Evolutionary conservation across 2,329 filamentous ascomycete genomes (phyloP).

Genomic region (Dothistroma septosporum): DNA sequence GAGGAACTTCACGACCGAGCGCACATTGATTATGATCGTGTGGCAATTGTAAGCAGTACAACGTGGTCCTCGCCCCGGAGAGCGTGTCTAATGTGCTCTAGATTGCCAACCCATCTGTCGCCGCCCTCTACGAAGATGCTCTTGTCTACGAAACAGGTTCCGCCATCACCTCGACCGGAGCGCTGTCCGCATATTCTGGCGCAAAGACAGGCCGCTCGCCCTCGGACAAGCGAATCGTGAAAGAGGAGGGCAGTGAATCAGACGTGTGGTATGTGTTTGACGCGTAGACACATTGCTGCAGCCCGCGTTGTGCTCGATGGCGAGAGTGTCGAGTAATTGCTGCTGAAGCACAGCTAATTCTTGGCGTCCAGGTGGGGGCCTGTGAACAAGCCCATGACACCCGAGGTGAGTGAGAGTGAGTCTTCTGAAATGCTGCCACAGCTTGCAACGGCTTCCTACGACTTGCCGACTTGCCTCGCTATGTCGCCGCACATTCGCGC

Average conservation of each 20-base stretch:
- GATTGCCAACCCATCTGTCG: conserved; percentile 88
- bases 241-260: conserved; percentile 82
- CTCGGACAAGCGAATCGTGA: conserved; percentile 94
- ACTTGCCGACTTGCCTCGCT: background rate
- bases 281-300: background rate
- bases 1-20: conserved; percentile 96
- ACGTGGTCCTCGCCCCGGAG: conserved; percentile 30
- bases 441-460: background rate
- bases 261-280: conserved; percentile 64
- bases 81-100: conserved; percentile 31
- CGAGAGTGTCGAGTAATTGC: background rate
- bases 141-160: conserved; percentile 96
- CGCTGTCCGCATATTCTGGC: conserved; percentile 94
- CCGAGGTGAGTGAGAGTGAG: conserved; percentile 68
- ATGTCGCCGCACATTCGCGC: background rate
- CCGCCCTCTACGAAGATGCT: conserved; percentile 97
- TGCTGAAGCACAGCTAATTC: background rate
- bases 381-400: conserved; percentile 97
- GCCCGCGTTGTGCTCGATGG: background rate
- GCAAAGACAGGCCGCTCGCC: conserved; percentile 97
- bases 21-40: conserved; percentile 98
- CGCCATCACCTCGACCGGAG: conserved; percentile 92
- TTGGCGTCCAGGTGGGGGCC: conserved; percentile 65
- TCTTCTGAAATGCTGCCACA: background rate
- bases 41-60: conserved; percentile 73